Conservation (phyloP, 139 green algal genomes). For the Coccomyxa sp. region DNA sequence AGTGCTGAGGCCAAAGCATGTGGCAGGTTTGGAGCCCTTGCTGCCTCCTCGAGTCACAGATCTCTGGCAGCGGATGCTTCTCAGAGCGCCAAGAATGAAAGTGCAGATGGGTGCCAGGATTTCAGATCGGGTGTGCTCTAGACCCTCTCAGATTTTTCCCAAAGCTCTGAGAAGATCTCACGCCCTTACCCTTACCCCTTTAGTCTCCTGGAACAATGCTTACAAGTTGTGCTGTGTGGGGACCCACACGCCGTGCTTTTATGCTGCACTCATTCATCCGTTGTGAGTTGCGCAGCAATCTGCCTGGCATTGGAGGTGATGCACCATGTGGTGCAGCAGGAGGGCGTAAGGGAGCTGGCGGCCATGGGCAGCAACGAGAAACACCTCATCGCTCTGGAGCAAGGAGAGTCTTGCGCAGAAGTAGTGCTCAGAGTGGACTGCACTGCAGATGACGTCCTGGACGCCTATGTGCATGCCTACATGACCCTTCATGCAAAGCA, state of each 20-base stretch:
- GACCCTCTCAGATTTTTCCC: too few relatives aligned
- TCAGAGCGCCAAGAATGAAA: neutral
- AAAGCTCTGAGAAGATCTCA: too few relatives aligned
- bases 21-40: conserved; percentile 33
- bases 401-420: neutral
- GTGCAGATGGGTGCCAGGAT: neutral
- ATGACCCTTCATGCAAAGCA: neutral
- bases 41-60: conserved; percentile 26
- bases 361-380: neutral
- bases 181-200: too few relatives aligned
- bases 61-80: neutral
- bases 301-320: too few relatives aligned
- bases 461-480: neutral
- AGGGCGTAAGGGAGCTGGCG: neutral
- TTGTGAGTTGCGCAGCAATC: too few relatives aligned
- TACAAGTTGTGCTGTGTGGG: too few relatives aligned
- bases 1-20: conserved; percentile 20
- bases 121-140: neutral
- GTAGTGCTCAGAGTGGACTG: neutral
- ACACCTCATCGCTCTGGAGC: neutral
- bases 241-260: too few relatives aligned
- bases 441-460: neutral
- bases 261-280: too few relatives aligned
- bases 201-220: too few relatives aligned
- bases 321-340: neutral